A percentile compares a stretch with the other conserved stretches of the same genome.
These are phyloP conservation scores for Wakefieldia striispora DNA, from an alignment of 768 basidiomycete genomes.

Conservation along the genomic window DNA sequence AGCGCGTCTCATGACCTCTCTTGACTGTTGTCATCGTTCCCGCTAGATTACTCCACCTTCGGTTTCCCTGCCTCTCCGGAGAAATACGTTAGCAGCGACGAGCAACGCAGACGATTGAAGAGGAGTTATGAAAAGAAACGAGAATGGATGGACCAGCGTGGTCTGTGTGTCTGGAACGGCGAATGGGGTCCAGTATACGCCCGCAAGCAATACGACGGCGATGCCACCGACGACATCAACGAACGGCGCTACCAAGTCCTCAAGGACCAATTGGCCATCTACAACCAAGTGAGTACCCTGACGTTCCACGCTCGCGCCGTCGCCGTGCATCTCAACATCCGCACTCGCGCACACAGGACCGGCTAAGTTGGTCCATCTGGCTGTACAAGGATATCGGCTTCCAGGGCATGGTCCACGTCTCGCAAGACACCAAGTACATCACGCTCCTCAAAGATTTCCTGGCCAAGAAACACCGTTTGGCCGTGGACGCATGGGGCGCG, in stretches of 20 bases:
- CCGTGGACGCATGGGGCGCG: slow-evolving; percentile 77
- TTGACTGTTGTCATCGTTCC: background rate
- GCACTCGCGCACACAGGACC: slow-evolving; percentile 41
- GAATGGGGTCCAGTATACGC: slow-evolving; percentile 87
- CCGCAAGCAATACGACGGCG: slow-evolving; percentile 55
- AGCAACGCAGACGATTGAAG: slow-evolving; percentile 50
- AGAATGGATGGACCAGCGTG: slow-evolving; percentile 69
- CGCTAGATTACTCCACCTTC: slow-evolving; percentile 38
- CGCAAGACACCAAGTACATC: slow-evolving; percentile 70
- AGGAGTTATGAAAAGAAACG: slow-evolving; percentile 71
- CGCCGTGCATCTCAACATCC: background rate
- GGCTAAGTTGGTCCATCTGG: slow-evolving; percentile 83
- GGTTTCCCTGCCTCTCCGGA: slow-evolving; percentile 67
- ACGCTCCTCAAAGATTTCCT: slow-evolving; percentile 66
- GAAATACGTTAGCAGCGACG: slow-evolving; percentile 49
- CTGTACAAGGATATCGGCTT: slow-evolving; percentile 85
- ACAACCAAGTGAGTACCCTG: slow-evolving; percentile 46
- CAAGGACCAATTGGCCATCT: slow-evolving; percentile 71
- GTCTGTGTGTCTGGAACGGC: slow-evolving; percentile 73
- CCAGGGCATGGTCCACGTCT: slow-evolving; percentile 80
- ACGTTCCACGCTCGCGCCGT: background rate
- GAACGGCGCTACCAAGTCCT: slow-evolving; percentile 60
- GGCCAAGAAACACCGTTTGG: slow-evolving; percentile 74
- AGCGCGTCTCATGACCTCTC: too few relatives aligned
- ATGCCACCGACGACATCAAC: slow-evolving; percentile 64